phyloP scores from a whole-genome alignment of 2,329 filamentous ascomycete species.

The Lecanicillium sp. region DNA sequence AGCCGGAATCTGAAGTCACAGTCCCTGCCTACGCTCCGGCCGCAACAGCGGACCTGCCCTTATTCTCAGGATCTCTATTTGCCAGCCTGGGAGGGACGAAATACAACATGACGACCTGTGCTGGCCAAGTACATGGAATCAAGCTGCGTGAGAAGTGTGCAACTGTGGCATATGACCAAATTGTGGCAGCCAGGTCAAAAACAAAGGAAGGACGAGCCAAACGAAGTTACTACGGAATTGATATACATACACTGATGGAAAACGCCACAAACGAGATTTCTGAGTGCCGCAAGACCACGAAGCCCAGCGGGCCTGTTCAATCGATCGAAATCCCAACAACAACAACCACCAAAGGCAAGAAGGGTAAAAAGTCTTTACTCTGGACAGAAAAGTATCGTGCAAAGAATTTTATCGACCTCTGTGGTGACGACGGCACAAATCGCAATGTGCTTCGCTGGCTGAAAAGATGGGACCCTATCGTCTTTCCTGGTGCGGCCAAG shows the following conservation, averaged over 20 bases:
- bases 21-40: too few relatives aligned
- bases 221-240: slow-evolving; percentile 81
- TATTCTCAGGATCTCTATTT: slow-evolving; percentile 21
- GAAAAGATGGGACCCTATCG: slow-evolving; percentile 86
- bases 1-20: too few relatives aligned
- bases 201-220: slow-evolving; percentile 60
- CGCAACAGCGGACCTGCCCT: slow-evolving; percentile 10
- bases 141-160: slow-evolving; percentile 40
- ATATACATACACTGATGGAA: slow-evolving; percentile 77
- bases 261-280: slow-evolving; percentile 55
- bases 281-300: slow-evolving; percentile 19
- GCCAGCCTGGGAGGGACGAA: slow-evolving; percentile 16
- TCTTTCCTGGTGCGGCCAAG: slow-evolving; percentile 71
- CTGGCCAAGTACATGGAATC: slow-evolving; percentile 48
- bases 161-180: slow-evolving; percentile 51
- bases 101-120: slow-evolving; percentile 43
- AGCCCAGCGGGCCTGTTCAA: slow-evolving; percentile 26
- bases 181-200: slow-evolving; percentile 59
- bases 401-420: slow-evolving; percentile 81
- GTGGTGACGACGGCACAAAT: slow-evolving; percentile 92
- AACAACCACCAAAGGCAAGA: slow-evolving; percentile 20
- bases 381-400: slow-evolving; percentile 99
- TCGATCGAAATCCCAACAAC: slow-evolving; percentile 31
- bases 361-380: slow-evolving; percentile 48
- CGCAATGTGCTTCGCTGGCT: slow-evolving; percentile 85